phyloP scores from a whole-genome alignment of 495 filamentous ascomycete genomes.

The Daldinia bambusicola region DNA sequence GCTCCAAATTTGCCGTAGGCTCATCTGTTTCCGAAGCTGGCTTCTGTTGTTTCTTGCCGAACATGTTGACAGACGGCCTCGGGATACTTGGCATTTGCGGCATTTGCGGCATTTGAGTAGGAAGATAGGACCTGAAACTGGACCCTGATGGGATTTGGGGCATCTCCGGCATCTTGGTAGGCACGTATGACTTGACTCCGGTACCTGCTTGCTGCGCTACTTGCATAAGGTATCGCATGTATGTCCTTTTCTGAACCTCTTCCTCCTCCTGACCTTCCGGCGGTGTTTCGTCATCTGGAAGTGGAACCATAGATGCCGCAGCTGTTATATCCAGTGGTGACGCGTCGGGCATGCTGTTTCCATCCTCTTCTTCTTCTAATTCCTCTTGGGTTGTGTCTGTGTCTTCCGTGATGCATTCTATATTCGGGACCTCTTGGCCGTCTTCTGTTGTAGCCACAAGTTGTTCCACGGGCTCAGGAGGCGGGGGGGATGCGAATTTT shows the following conservation, averaged over 20 bases:
- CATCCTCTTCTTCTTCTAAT: constrained; percentile 15
- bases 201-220: constrained; percentile 57
- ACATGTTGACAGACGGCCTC: constrained; percentile 39
- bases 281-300: constrained; percentile 50
- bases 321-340: constrained; percentile 61
- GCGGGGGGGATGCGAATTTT: constrained; percentile 47
- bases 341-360: constrained; percentile 51
- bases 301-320: constrained; percentile 55
- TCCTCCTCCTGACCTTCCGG: constrained; percentile 29
- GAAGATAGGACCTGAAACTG: constrained; percentile 46
- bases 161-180: constrained; percentile 55
- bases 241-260: constrained; percentile 48
- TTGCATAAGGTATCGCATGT: constrained; percentile 59
- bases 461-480: constrained; percentile 42
- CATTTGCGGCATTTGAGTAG: constrained; percentile 45
- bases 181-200: constrained; percentile 53
- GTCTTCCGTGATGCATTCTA: constrained; percentile 25
- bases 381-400: constrained; percentile 21
- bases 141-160: constrained; percentile 51
- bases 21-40: not conserved
- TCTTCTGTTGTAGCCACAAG: constrained; percentile 51
- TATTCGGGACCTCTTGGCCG: constrained; percentile 48
- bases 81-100: constrained; percentile 46
- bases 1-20: not conserved
- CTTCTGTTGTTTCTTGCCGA: constrained; percentile 33